phyloP scores from a whole-genome alignment of 192 early-diverging fungal species.

The Coemansia umbellata region DNA sequence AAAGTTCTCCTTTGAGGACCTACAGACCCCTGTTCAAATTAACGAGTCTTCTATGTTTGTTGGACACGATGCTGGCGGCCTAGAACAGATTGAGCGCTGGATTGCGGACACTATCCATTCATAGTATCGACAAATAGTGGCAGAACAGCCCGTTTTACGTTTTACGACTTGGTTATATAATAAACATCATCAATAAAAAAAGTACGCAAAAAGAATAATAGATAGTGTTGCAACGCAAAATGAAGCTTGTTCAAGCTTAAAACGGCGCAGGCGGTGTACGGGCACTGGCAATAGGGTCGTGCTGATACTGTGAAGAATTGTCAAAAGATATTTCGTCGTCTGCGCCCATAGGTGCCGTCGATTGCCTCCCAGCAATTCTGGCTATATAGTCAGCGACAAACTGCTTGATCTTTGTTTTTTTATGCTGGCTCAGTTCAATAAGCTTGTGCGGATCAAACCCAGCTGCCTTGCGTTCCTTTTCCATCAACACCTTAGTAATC shows the following conservation, averaged over 20 bases:
- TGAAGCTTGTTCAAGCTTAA: too few relatives aligned
- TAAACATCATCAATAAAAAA: not conserved
- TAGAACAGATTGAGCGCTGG: slow-evolving; percentile 62
- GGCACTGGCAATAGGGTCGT: too few relatives aligned
- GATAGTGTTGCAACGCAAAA: not conserved
- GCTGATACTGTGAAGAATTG: too few relatives aligned
- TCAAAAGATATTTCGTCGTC: too few relatives aligned
- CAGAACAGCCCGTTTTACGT: too few relatives aligned
- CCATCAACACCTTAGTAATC: slow-evolving; percentile 50
- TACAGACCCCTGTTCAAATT: slow-evolving; percentile 68
- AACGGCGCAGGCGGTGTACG: too few relatives aligned
- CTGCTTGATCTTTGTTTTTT: slow-evolving; percentile 47
- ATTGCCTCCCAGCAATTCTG: slow-evolving; percentile 18
- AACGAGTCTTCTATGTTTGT: slow-evolving; percentile 56
- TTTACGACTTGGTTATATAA: too few relatives aligned
- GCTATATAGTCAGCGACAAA: slow-evolving; percentile 45
- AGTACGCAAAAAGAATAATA: not conserved
- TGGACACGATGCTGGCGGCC: slow-evolving; percentile 51
- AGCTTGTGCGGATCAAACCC: slow-evolving; percentile 41
- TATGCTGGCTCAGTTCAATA: slow-evolving; percentile 41
- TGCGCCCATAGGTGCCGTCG: not conserved
- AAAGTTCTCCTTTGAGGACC: slow-evolving; percentile 77
- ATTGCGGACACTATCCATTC: slow-evolving; percentile 46
- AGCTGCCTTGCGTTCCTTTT: slow-evolving; percentile 48
- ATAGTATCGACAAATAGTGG: slow-evolving; percentile 1